Conservation (phyloP, 495 filamentous ascomycete species). For the Penicillium cosmopolitanum region DNA sequence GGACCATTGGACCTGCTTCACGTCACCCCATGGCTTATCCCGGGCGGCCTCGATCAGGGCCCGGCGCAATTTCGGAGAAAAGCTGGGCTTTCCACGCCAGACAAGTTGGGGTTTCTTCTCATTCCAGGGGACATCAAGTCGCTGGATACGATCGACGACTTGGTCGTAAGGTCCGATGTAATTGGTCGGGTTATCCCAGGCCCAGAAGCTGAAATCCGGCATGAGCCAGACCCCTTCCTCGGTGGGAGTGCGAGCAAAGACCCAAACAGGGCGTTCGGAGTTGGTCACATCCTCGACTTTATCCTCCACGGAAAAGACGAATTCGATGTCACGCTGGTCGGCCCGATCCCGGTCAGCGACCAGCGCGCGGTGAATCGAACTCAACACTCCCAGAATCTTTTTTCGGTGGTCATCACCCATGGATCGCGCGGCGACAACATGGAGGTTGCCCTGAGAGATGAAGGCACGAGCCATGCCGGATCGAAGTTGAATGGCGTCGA, state of each 20-base stretch:
- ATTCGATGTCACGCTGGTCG: slow-evolving; percentile 64
- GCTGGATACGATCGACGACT: slow-evolving; percentile 53
- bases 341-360: slow-evolving; percentile 44
- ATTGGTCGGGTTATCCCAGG: slow-evolving; percentile 64
- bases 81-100: slow-evolving; percentile 65
- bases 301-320: slow-evolving; percentile 59
- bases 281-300: slow-evolving; percentile 46
- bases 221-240: slow-evolving; percentile 65
- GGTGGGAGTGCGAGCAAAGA: slow-evolving; percentile 44
- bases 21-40: slow-evolving; percentile 59
- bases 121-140: slow-evolving; percentile 47
- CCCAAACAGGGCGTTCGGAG: slow-evolving; percentile 56
- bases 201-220: slow-evolving; percentile 80
- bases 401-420: slow-evolving; percentile 46
- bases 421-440: slow-evolving; percentile 40
- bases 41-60: slow-evolving; percentile 52
- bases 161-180: slow-evolving; percentile 61
- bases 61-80: slow-evolving; percentile 49
- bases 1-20: slow-evolving; percentile 54
- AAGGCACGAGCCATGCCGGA: slow-evolving; percentile 42
- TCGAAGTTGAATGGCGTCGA: slow-evolving; percentile 33
- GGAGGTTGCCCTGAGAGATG: slow-evolving; percentile 39
- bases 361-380: slow-evolving; percentile 52
- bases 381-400: slow-evolving; percentile 48
- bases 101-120: slow-evolving; percentile 60